Evolutionary conservation across 192 early-diverging fungal species (phyloP).

Genomic region (Lobulomyces angularis): DNA sequence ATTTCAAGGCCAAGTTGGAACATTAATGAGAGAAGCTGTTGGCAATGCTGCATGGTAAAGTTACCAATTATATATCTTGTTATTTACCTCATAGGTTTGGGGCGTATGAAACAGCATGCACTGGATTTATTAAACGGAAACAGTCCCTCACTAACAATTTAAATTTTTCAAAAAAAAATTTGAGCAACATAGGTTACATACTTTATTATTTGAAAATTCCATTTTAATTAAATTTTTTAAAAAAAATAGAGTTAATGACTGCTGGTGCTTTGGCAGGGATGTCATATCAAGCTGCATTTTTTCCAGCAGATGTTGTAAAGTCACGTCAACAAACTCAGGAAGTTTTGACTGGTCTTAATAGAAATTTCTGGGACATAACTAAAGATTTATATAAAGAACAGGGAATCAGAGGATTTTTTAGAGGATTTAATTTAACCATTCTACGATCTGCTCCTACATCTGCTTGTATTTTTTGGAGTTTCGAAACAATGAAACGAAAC

Average conservation of each 20-base stretch:
- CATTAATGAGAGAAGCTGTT: slow-evolving; percentile 73
- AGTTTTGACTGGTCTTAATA: no score
- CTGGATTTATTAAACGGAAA: slow-evolving; percentile 28
- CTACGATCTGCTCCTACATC: slow-evolving; percentile 77
- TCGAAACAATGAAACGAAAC: no score
- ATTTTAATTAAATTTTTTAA: no score
- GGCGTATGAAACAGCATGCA: slow-evolving; percentile 70
- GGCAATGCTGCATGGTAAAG: slow-evolving; percentile 94
- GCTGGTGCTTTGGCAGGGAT: slow-evolving; percentile 88
- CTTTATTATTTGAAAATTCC: no score
- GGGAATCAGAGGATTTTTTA: slow-evolving; percentile 78
- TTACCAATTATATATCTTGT: no score
- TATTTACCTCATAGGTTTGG: no score
- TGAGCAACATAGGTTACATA: no score
- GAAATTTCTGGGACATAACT: slow-evolving; percentile 52
- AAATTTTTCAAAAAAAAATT: no score
- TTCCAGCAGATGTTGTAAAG: slow-evolving; percentile 91
- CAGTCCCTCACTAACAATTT: slow-evolving; percentile 5
- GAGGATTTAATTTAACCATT: slow-evolving; percentile 87
- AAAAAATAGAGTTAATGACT: slow-evolving; percentile 70
- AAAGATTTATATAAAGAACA: slow-evolving; percentile 57
- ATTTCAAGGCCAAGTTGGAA: slow-evolving; percentile 68
- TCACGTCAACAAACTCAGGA: slow-evolving; percentile 81
- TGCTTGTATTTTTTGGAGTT: slow-evolving; percentile 91
- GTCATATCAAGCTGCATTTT: slow-evolving; percentile 72